Percentiles rank a stretch among this genome's conserved stretches.
Conservation (phyloP, 2,329 filamentous ascomycete genomes). For the Coniosporium tulheliwenetii region DNA sequence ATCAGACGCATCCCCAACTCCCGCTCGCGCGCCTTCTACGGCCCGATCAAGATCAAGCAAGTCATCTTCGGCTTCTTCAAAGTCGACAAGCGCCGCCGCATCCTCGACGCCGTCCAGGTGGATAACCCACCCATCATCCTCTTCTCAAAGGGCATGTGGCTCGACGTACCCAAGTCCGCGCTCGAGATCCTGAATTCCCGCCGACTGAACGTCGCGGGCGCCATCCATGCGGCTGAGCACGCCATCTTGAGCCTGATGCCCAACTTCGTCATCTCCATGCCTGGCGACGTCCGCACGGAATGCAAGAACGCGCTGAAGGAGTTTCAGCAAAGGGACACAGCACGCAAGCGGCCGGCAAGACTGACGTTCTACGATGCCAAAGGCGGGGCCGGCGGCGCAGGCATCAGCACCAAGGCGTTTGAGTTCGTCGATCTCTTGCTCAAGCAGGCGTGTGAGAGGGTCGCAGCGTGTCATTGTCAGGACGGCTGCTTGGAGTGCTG, state of each 20-base stretch:
- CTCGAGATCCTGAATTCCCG: slow-evolving; percentile 62
- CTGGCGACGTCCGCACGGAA: slow-evolving; percentile 84
- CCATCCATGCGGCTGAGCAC: slow-evolving; percentile 91
- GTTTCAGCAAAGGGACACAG: slow-evolving; percentile 53
- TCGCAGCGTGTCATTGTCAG: slow-evolving; percentile 60
- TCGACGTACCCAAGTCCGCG: slow-evolving; percentile 69
- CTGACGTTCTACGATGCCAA: slow-evolving; percentile 93
- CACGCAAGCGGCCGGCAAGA: slow-evolving; percentile 69
- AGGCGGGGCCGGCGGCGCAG: slow-evolving; percentile 67
- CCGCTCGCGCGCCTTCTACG: slow-evolving; percentile 62
- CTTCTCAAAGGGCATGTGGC: slow-evolving; percentile 82
- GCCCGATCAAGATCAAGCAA: slow-evolving; percentile 69
- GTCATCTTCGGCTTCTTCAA: slow-evolving; percentile 97
- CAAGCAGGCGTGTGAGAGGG: slow-evolving; percentile 56
- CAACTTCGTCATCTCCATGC: slow-evolving; percentile 77
- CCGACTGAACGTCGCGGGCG: slow-evolving; percentile 66
- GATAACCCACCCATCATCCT: slow-evolving; percentile 85
- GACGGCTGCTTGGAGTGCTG: slow-evolving; percentile 86
- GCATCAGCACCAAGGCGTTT: slow-evolving; percentile 85
- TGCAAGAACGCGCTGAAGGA: slow-evolving; percentile 86
- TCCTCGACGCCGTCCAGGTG: slow-evolving; percentile 83
- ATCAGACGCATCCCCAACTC: slow-evolving; percentile 56
- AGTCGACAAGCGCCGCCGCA: slow-evolving; percentile 68
- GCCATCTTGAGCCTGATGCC: slow-evolving; percentile 76
- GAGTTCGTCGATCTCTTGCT: slow-evolving; percentile 77